Percentiles rank a stretch among this genome's conserved stretches.
phyloP scores from a whole-genome alignment of 2,329 filamentous ascomycete genomes.

The Curvularia verruculosa region DNA sequence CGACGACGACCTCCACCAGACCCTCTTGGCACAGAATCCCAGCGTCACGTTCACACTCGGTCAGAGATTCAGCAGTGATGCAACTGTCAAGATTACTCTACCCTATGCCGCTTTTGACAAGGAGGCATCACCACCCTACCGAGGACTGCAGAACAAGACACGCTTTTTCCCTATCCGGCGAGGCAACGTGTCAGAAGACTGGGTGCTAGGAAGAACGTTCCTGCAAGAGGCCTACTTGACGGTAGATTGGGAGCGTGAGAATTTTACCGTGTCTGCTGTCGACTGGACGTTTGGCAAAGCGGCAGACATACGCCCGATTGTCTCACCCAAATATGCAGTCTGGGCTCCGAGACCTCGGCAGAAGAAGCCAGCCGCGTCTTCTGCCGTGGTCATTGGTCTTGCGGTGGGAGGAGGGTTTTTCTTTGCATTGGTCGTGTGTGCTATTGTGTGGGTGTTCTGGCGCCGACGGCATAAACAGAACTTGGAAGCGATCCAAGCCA shows the following conservation, averaged over 20 bases:
- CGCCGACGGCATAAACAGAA: slow-evolving; percentile 33
- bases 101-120: slow-evolving; percentile 59
- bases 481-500: slow-evolving; percentile 29
- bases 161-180: slow-evolving; percentile 71
- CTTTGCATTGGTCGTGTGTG: slow-evolving; percentile 39
- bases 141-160: slow-evolving; percentile 64
- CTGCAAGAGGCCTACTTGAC: slow-evolving; percentile 68
- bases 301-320: slow-evolving; percentile 42
- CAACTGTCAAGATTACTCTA: slow-evolving; percentile 53
- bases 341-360: background rate
- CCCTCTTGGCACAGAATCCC: slow-evolving; percentile 52
- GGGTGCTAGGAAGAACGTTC: slow-evolving; percentile 70
- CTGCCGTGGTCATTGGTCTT: slow-evolving; percentile 53
- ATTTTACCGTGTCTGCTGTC: slow-evolving; percentile 54
- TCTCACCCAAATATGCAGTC: slow-evolving; percentile 35
- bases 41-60: slow-evolving; percentile 54
- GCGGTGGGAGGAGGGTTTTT: slow-evolving; percentile 50
- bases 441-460: slow-evolving; percentile 46
- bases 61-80: slow-evolving; percentile 40
- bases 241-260: slow-evolving; percentile 56
- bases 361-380: slow-evolving; percentile 23
- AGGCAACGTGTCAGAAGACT: slow-evolving; percentile 59
- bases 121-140: slow-evolving; percentile 55
- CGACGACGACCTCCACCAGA: slow-evolving; percentile 61
- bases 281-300: slow-evolving; percentile 39